Base-by-base conservation (phyloP, 75 land plant genomes). In the Chamaecyparis obtusa region DNA sequence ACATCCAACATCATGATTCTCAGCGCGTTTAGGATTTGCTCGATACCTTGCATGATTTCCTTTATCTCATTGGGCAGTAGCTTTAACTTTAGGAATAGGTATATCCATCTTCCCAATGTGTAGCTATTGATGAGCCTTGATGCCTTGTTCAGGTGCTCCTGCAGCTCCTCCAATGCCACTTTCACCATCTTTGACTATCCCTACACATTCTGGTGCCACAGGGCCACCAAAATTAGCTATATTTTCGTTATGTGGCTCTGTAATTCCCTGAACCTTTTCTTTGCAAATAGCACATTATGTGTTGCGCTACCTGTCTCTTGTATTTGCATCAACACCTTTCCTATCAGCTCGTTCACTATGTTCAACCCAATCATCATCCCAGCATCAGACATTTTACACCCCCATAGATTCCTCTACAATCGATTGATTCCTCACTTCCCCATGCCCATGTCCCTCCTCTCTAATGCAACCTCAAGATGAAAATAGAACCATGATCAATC, bases 71-170 rank as follows among this genome's bases (percentile, higher is more conserved):
- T 30, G 0, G 83, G 83, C 13, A 80, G 83, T 3, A 80, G 39
- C 30, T 44, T 80, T 13, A 48, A 44, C n/a, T 24, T 80, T 21
- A 80, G 8, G 48, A 80, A 79, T n/a, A 79, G 48, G 41, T 79
- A 79, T 48, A 79, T 79, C 82, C 48, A 79, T 48, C 82, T 79
- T 7, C 82, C 82, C 16, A 48, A 79, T 2, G 82, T 79, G 44
- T 79, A 79, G 5, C 19, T 79, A 49, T 43, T 79, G 43, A 79
- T 79, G 83, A 79, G 49, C 83, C 21, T 79, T 1, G 83, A 79
- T 7, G 83, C 83, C 27, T 43, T 43, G 43, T 79, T 79, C n/a
- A 79, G 30, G 30, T 79, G 49, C n/a, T 8, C 11, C 46, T 79
- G 17, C n/a, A 79, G 10, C 3, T 79, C 83, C 46, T 43, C 83